A percentile compares a stretch with the other conserved stretches of the same genome.
These are phyloP conservation scores for Evernia prunastri DNA, from an alignment of 495 filamentous ascomycete genomes.

Conservation along the genomic window DNA sequence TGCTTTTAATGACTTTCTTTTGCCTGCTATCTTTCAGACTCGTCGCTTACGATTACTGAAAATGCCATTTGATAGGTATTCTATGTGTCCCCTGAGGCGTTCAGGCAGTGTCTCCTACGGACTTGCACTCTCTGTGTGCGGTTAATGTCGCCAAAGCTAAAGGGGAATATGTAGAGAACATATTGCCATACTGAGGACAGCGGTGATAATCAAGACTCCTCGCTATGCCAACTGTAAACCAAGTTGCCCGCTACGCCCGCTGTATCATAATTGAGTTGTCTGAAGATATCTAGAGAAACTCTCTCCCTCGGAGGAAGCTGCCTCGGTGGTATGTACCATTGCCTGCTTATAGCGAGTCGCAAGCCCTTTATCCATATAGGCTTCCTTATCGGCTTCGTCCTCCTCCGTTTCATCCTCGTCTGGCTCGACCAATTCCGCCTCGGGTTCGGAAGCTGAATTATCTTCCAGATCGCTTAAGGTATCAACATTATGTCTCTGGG, in stretches of 20 bases:
- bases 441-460: conserved; percentile 33
- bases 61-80: neutral
- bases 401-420: conserved; percentile 30
- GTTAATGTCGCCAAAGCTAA: neutral
- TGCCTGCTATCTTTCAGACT: neutral
- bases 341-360: conserved; percentile 43
- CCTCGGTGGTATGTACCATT: conserved; percentile 33
- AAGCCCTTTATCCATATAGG: conserved; percentile 38
- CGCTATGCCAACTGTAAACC: neutral
- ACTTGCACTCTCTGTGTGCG: neutral
- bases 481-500: conserved; percentile 36
- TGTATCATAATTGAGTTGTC: conserved; percentile 19
- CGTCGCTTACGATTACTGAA: neutral
- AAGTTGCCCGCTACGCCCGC: neutral
- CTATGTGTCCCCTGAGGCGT: neutral
- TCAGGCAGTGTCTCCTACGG: neutral
- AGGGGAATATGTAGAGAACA: neutral
- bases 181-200: neutral
- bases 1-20: neutral
- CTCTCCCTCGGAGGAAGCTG: conserved; percentile 36
- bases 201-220: neutral
- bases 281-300: conserved; percentile 45
- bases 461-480: conserved; percentile 50
- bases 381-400: conserved; percentile 28
- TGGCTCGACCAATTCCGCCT: conserved; percentile 27